These are phyloP conservation scores for Papilionanthe hybrid DNA, from an alignment of 116 monocot genomes.

Conservation along the genomic window DNA sequence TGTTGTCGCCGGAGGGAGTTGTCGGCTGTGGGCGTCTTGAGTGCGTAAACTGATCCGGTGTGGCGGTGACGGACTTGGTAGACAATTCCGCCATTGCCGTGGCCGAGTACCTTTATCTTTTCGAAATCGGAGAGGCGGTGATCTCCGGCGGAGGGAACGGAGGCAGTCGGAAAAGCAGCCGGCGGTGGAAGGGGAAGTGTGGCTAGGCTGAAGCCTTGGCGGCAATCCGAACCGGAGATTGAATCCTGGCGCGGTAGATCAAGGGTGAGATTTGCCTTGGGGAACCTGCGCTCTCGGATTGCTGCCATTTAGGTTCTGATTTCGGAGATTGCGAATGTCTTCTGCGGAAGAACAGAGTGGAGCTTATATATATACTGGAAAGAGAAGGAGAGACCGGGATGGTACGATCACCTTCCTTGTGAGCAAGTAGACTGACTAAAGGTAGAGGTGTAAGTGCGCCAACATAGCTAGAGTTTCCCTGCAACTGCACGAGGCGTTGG, in stretches of 20 bases:
- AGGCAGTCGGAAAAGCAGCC: not conserved
- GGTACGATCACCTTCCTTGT: not conserved
- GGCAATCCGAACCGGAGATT: slow-evolving; percentile 17
- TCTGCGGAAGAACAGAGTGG: not conserved
- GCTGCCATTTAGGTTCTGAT: slow-evolving; percentile 34
- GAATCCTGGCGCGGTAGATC: slow-evolving; percentile 23
- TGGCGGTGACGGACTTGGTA: slow-evolving; percentile 75
- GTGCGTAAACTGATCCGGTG: slow-evolving; percentile 40
- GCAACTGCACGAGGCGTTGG: not conserved
- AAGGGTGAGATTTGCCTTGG: slow-evolving; percentile 28
- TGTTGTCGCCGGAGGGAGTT: slow-evolving; percentile 20
- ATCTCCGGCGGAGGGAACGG: slow-evolving; percentile 19
- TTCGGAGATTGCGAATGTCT: not conserved
- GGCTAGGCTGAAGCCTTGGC: slow-evolving; percentile 8
- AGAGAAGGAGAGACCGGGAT: not conserved
- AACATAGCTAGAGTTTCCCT: too few relatives aligned
- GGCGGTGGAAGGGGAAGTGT: slow-evolving; percentile 10
- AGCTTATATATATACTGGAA: slow-evolving; percentile 5
- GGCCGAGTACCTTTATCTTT: slow-evolving; percentile 61
- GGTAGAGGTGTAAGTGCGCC: too few relatives aligned
- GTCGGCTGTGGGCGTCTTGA: slow-evolving; percentile 52
- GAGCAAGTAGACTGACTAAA: not conserved
- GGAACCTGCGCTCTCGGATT: slow-evolving; percentile 31
- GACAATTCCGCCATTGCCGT: slow-evolving; percentile 83
- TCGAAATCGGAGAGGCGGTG: slow-evolving; percentile 64